Percentiles rank a stretch among this genome's conserved stretches.
These are phyloP conservation scores for Lactarius indigo DNA, from an alignment of 768 basidiomycete species.

Conservation along the genomic window DNA sequence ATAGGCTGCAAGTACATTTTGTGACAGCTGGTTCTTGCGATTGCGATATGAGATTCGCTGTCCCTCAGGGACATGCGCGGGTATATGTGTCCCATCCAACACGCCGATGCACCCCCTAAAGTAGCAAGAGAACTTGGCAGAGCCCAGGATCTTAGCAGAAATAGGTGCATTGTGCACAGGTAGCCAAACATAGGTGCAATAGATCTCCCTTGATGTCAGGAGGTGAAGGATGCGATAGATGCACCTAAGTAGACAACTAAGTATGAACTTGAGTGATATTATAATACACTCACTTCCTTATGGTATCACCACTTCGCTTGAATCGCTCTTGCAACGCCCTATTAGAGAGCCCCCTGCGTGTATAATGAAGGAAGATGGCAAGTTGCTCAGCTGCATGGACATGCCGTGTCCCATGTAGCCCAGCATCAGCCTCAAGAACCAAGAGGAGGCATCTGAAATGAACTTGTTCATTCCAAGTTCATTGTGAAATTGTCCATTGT, in stretches of 20 bases:
- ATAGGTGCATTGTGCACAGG: background rate
- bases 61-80: slow-evolving; percentile 13
- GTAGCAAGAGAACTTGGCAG: slow-evolving; percentile 28
- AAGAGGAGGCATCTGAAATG: no score
- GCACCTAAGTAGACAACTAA: background rate
- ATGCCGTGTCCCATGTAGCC: no score
- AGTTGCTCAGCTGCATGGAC: no score
- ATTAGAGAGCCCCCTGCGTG: no score
- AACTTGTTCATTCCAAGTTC: no score
- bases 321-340: no score
- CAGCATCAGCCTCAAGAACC: no score
- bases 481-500: no score
- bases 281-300: no score
- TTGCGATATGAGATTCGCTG: slow-evolving; percentile 24
- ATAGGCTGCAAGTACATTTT: slow-evolving; percentile 33
- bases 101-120: slow-evolving; percentile 33
- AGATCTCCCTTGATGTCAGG: background rate
- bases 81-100: slow-evolving; percentile 37
- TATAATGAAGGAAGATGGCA: no score
- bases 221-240: background rate
- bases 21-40: slow-evolving; percentile 29
- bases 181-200: background rate
- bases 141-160: slow-evolving; percentile 26
- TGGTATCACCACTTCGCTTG: no score
- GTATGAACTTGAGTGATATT: no score